Evolutionary conservation across 305 asterid species (phyloP).

Genomic region (Fraxinus greggii): DNA sequence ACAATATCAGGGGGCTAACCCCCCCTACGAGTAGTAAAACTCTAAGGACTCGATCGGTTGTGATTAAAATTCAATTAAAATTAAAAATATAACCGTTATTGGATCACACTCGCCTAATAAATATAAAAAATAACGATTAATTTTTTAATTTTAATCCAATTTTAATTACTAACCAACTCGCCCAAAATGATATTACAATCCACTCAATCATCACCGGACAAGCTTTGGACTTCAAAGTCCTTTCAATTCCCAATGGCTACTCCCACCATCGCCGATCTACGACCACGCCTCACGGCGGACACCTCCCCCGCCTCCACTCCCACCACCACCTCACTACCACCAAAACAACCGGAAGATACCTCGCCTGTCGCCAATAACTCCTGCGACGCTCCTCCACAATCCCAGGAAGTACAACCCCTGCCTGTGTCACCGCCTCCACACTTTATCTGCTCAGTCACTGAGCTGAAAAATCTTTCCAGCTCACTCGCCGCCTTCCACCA

Average conservation of each 20-base stretch:
- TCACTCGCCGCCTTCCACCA: conserved; percentile 51
- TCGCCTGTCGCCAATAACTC: conserved; percentile 17
- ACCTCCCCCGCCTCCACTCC: background rate
- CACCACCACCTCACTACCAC: background rate
- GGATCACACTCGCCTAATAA: too few relatives aligned
- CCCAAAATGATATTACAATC: too few relatives aligned
- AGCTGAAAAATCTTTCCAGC: conserved; percentile 49
- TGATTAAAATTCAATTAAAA: too few relatives aligned
- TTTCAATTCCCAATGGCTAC: conserved; percentile 23
- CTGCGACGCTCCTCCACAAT: conserved; percentile 9
- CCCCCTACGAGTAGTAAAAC: too few relatives aligned
- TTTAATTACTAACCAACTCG: too few relatives aligned
- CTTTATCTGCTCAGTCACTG: conserved; percentile 34
- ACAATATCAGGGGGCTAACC: too few relatives aligned
- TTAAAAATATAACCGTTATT: too few relatives aligned
- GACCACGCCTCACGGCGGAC: conserved; percentile 30
- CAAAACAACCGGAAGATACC: conserved; percentile 1
- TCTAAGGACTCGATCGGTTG: too few relatives aligned
- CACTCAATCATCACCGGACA: too few relatives aligned
- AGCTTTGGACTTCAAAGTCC: too few relatives aligned
- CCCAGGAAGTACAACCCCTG: conserved; percentile 20
- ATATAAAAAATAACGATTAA: too few relatives aligned
- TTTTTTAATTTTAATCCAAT: too few relatives aligned
- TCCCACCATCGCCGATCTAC: conserved; percentile 17
- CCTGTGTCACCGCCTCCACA: conserved; percentile 22